phyloP scores from a whole-genome alignment of 768 basidiomycete genomes.

The Collybia nuda region DNA sequence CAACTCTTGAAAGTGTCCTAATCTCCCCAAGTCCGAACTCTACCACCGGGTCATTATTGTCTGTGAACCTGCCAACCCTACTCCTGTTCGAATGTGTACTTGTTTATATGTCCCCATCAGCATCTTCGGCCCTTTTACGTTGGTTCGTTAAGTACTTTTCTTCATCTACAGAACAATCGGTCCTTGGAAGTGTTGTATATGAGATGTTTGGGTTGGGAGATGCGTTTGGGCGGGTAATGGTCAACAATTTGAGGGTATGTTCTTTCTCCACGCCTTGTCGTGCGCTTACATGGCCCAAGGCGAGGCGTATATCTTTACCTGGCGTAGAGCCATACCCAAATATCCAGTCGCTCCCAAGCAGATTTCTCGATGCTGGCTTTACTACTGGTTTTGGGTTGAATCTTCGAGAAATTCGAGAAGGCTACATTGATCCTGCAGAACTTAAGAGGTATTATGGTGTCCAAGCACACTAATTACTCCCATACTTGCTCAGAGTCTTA shows the following conservation, averaged over 20 bases:
- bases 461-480: too few species aligned
- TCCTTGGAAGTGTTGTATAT: constrained; percentile 70
- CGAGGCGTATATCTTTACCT: constrained; percentile 71
- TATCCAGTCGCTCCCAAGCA: constrained; percentile 49
- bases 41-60: constrained; percentile 40
- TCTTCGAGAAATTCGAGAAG: constrained; percentile 65
- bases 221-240: constrained; percentile 91
- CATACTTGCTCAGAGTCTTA: background rate
- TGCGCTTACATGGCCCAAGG: constrained; percentile 35
- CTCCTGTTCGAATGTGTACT: constrained; percentile 93
- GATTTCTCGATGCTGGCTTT: constrained; percentile 65
- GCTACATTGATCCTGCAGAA: constrained; percentile 48
- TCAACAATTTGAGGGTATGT: constrained; percentile 79
- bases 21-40: constrained; percentile 11
- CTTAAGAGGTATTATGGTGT: constrained; percentile 20
- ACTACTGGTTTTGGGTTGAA: constrained; percentile 54
- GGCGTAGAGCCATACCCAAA: constrained; percentile 67
- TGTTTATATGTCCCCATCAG: constrained; percentile 74
- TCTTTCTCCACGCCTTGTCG: background rate
- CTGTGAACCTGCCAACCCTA: constrained; percentile 71
- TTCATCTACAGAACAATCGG: constrained; percentile 14
- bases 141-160: constrained; percentile 72
- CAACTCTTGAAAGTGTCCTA: constrained; percentile 42
- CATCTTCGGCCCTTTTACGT: constrained; percentile 56
- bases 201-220: constrained; percentile 94